Percentiles rank a stretch among this genome's conserved stretches.
Conservation (phyloP, 345 rosid genomes). For the Moringa oleifera region DNA sequence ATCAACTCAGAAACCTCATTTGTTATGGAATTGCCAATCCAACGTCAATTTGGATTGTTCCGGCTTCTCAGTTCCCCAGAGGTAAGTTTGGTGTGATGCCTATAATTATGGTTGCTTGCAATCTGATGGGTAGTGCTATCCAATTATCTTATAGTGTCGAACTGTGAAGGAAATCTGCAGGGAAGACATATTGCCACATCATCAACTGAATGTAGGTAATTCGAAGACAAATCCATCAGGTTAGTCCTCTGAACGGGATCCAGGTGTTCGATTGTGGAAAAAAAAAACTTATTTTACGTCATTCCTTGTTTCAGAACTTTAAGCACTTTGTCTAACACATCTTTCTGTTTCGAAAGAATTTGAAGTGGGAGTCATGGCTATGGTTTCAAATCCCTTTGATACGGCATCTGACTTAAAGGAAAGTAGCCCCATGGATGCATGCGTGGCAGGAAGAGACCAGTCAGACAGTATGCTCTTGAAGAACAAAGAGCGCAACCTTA, state of each 20-base stretch:
- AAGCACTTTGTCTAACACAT: constrained; percentile 2
- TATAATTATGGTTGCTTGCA: neutral
- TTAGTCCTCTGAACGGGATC: constrained; percentile 12
- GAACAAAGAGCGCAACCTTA: constrained; percentile 17
- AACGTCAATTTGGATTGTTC: constrained; percentile 42
- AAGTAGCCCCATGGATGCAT: neutral
- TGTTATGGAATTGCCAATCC: constrained; percentile 53
- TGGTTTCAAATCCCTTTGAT: too few species aligned
- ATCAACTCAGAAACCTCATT: constrained; percentile 39
- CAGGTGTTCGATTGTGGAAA: too few species aligned
- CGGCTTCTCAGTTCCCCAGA: constrained; percentile 31
- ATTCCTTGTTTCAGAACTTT: neutral
- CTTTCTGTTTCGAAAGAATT: constrained; percentile 10
- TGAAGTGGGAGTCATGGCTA: constrained; percentile 17
- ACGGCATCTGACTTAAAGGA: too few species aligned
- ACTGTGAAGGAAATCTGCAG: constrained; percentile 43
- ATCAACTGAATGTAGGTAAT: constrained; percentile 34
- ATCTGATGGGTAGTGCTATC: neutral
- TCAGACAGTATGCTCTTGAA: constrained; percentile 14
- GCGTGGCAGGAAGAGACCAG: constrained; percentile 21
- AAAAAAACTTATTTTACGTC: too few species aligned
- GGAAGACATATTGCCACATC: constrained; percentile 38
- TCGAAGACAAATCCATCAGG: constrained; percentile 38
- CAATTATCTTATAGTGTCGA: constrained; percentile 14
- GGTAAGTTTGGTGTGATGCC: constrained; percentile 30